Conservation (phyloP, 331 rosid genomes). For the Pyracantha coccinea region DNA sequence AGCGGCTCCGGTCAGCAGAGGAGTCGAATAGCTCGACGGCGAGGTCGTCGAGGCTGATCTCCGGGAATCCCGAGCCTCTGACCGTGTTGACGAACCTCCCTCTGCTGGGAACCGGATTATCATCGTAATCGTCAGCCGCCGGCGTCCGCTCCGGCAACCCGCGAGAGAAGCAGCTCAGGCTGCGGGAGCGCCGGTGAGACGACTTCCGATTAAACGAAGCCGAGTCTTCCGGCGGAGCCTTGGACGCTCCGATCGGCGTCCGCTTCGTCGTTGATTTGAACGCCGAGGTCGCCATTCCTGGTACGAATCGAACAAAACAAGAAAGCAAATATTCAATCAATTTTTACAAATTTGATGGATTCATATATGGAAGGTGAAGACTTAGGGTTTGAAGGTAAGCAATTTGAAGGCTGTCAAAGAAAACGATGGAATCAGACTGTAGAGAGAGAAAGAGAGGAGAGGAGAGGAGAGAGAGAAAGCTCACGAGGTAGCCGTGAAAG, state of each 20-base stretch:
- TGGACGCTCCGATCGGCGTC: constrained; percentile 42
- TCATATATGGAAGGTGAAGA: background rate
- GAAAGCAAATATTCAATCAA: background rate
- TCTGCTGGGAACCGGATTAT: constrained; percentile 26
- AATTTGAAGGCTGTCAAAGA: background rate
- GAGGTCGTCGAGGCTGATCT: constrained; percentile 91
- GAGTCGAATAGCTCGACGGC: constrained; percentile 58
- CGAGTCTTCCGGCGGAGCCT: constrained; percentile 37
- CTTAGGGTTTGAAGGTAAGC: constrained; percentile 16
- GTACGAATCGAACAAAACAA: background rate
- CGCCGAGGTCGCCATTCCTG: constrained; percentile 72
- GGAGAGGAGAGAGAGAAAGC: background rate
- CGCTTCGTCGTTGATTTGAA: constrained; percentile 89
- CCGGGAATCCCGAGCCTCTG: constrained; percentile 85
- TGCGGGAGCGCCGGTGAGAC: constrained; percentile 71
- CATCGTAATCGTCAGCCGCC: constrained; percentile 16
- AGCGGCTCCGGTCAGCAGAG: constrained; percentile 54
- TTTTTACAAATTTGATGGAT: background rate
- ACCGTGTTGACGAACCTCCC: constrained; percentile 77
- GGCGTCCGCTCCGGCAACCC: constrained; percentile 10
- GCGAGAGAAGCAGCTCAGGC: constrained; percentile 71
- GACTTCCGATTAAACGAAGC: constrained; percentile 33
- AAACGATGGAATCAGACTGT: background rate
- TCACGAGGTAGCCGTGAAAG: constrained; percentile 6
- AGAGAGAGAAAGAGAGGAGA: background rate